Evolutionary conservation across 2,329 filamentous ascomycete genomes (phyloP).

Genomic region (Tolypocladium guangdongense): DNA sequence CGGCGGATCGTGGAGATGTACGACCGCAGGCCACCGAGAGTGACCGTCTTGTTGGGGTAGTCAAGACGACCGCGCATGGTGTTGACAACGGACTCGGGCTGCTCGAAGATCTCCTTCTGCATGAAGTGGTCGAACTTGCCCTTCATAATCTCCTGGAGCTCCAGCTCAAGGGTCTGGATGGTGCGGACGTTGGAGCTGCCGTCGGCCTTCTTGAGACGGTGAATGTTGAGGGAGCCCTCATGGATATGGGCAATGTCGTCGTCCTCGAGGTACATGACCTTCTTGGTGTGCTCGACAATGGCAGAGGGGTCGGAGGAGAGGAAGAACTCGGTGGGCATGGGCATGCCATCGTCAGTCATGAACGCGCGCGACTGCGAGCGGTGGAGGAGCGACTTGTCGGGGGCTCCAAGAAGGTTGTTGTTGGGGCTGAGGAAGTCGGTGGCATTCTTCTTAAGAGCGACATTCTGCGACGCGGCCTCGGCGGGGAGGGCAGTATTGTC

Average conservation of each 20-base stretch:
- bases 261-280: slow-evolving; percentile 98
- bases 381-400: slow-evolving; percentile 97
- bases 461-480: slow-evolving; percentile 91
- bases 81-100: slow-evolving; percentile 98
- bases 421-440: slow-evolving; percentile 56
- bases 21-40: slow-evolving; percentile 86
- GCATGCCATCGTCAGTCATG: slow-evolving; percentile 95
- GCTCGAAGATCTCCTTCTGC: slow-evolving; percentile 99
- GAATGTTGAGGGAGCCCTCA: slow-evolving; percentile 97
- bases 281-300: slow-evolving; percentile 99
- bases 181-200: slow-evolving; percentile 93
- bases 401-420: slow-evolving; percentile 60
- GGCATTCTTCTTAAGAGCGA: slow-evolving; percentile 83
- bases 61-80: slow-evolving; percentile 99
- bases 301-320: slow-evolving; percentile 96
- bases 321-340: slow-evolving; percentile 98
- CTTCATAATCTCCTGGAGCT: slow-evolving; percentile 99
- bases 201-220: slow-evolving; percentile 93
- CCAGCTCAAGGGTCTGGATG: slow-evolving; percentile 96
- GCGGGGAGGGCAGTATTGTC: slow-evolving; percentile 75
- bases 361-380: slow-evolving; percentile 97
- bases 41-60: slow-evolving; percentile 85
- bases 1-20: slow-evolving; percentile 95
- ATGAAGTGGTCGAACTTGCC: slow-evolving; percentile 99
- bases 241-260: slow-evolving; percentile 99